These are phyloP conservation scores for Effrenium voratum DNA, from an alignment of 73 alveolate genomes.

Conservation along the genomic window DNA sequence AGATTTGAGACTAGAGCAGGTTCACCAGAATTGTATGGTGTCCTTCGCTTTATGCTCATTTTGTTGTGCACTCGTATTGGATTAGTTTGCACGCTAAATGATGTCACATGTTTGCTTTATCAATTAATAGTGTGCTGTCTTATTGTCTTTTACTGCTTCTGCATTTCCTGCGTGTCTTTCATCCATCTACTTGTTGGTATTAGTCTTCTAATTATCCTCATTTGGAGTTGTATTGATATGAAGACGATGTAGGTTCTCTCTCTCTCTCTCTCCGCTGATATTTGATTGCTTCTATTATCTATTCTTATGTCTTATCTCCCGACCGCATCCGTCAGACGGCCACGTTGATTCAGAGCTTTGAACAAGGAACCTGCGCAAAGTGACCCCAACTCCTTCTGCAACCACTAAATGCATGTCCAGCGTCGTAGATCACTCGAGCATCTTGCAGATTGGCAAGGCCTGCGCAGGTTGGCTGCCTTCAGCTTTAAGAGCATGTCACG, in stretches of 20 bases:
- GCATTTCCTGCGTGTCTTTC: no score
- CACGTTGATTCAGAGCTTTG: neutral
- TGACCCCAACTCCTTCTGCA: neutral
- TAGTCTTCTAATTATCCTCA: no score
- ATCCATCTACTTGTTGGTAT: no score
- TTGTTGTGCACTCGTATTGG: neutral
- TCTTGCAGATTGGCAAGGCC: conserved; percentile 42
- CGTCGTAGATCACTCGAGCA: conserved; percentile 43
- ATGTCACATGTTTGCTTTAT: neutral
- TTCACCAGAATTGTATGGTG: no score
- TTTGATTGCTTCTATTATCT: neutral
- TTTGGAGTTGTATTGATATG: no score
- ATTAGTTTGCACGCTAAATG: neutral
- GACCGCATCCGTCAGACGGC: neutral
- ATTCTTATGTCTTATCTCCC: neutral
- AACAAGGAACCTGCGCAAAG: neutral
- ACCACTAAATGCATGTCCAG: neutral
- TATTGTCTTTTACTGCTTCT: neutral
- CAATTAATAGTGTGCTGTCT: neutral
- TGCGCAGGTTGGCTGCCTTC: no score
- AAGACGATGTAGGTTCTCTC: neutral
- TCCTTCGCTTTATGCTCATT: conserved; percentile 35
- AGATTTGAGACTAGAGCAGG: neutral
- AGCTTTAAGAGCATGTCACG: neutral
- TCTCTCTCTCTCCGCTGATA: neutral